Percentiles rank a stretch among this genome's conserved stretches.
phyloP scores from a whole-genome alignment of 2,329 filamentous ascomycete genomes.

The Nigrospora osmanthi region DNA sequence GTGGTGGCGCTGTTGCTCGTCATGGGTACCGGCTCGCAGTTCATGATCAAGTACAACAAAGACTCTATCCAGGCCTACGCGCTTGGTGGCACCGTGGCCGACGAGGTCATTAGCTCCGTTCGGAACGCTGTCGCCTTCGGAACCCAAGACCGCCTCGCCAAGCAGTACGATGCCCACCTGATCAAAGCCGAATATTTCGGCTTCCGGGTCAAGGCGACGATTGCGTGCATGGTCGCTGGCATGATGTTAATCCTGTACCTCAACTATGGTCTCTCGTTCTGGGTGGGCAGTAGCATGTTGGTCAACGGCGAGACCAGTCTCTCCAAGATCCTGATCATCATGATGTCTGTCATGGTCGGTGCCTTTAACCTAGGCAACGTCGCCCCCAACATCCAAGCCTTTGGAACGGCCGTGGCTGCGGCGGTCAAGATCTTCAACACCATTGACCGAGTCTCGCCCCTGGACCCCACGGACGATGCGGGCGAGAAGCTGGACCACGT shows the following conservation, averaged over 20 bases:
- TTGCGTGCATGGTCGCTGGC: constrained; percentile 72
- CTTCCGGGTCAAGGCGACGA: constrained; percentile 62
- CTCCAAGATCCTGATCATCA: constrained; percentile 69
- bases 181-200: constrained; percentile 67
- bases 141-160: constrained; percentile 85
- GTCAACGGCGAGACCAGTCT: constrained; percentile 58
- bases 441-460: constrained; percentile 78
- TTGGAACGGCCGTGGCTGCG: constrained; percentile 74
- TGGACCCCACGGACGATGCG: constrained; percentile 65
- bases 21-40: constrained; percentile 66
- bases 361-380: constrained; percentile 87
- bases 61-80: constrained; percentile 72
- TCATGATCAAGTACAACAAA: constrained; percentile 78
- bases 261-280: constrained; percentile 83
- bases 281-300: constrained; percentile 74
- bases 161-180: constrained; percentile 74
- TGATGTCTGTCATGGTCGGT: constrained; percentile 88
- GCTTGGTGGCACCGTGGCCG: constrained; percentile 76
- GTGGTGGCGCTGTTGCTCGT: constrained; percentile 71
- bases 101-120: constrained; percentile 91
- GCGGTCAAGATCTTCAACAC: constrained; percentile 89
- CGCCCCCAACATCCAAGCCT: constrained; percentile 78
- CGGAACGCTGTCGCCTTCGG: constrained; percentile 89
- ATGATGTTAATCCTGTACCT: constrained; percentile 82
- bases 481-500: constrained; percentile 69